Percentiles rank a stretch among this genome's conserved stretches.
These are phyloP conservation scores for Pyrus bretschneideri DNA, from an alignment of 306 rosid genomes.

Conservation along the genomic window DNA sequence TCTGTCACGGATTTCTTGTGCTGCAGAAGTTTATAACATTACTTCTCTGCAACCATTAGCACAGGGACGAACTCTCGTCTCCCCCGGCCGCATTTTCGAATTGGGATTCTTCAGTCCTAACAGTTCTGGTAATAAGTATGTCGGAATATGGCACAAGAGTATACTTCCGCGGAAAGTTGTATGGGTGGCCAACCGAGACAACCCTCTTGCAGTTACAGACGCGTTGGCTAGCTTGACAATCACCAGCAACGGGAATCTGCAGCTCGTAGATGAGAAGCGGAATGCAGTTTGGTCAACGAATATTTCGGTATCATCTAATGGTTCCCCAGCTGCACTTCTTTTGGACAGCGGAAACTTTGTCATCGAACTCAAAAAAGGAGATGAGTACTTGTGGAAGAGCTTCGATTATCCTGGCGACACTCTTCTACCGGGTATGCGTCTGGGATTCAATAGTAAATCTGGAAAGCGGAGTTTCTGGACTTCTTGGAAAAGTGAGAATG, in stretches of 20 bases:
- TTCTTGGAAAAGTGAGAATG: constrained; percentile 35
- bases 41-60: not conserved
- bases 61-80: not conserved
- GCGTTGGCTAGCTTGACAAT: not conserved
- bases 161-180: not conserved
- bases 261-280: constrained; percentile 17
- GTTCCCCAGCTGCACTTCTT: constrained; percentile 28
- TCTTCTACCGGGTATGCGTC: constrained; percentile 19
- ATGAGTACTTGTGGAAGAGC: constrained; percentile 31
- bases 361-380: not conserved
- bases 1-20: not conserved
- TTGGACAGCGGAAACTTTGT: constrained; percentile 20
- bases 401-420: constrained; percentile 34
- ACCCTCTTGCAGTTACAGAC: not conserved
- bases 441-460: constrained; percentile 25
- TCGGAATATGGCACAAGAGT: not conserved
- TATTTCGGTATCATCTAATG: not conserved
- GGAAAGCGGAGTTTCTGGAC: constrained; percentile 19
- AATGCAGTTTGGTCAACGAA: constrained; percentile 24
- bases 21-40: not conserved
- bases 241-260: constrained; percentile 19
- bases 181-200: not conserved
- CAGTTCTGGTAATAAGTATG: not conserved
- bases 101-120: not conserved
- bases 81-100: not conserved